These are phyloP conservation scores for Fusarium stilboides DNA, from an alignment of 2,329 filamentous ascomycete genomes.

Conservation along the genomic window DNA sequence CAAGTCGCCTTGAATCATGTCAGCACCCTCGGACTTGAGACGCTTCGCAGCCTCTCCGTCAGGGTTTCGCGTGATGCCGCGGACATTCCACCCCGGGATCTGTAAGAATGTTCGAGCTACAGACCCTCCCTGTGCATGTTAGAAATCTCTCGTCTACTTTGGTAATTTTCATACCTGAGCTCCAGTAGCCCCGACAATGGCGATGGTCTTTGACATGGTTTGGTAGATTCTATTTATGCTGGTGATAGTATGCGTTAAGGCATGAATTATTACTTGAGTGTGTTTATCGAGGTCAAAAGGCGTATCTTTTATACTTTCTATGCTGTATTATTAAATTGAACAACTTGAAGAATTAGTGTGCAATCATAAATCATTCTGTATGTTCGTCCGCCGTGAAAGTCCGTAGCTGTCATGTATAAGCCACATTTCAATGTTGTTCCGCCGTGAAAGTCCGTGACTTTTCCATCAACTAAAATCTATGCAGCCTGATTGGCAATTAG, in stretches of 20 bases:
- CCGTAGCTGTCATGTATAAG: too few relatives aligned
- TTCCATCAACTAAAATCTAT: too few relatives aligned
- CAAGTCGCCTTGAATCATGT: conserved; percentile 33
- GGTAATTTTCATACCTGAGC: not conserved
- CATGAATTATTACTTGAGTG: too few relatives aligned
- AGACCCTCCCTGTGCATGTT: conserved; percentile 27
- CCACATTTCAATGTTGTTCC: too few relatives aligned
- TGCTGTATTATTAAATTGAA: too few relatives aligned
- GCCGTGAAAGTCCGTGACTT: too few relatives aligned
- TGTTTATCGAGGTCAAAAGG: not conserved
- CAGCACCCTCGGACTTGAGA: conserved; percentile 19
- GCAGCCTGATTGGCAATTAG: too few relatives aligned
- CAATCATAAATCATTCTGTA: not conserved
- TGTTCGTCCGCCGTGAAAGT: too few relatives aligned
- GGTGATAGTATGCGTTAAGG: not conserved
- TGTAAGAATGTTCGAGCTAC: conserved; percentile 30
- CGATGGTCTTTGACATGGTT: conserved; percentile 8
- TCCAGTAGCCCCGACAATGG: not conserved
- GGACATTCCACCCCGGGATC: conserved; percentile 23
- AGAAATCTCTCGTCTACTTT: not conserved
- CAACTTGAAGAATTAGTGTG: too few relatives aligned
- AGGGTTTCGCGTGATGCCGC: conserved; percentile 32
- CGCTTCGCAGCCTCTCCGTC: not conserved
- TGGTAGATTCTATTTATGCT: not conserved
- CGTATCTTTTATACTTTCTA: not conserved